phyloP scores from a whole-genome alignment of 805 yeast genomes.

The Monosporozyma yasuniensis region DNA sequence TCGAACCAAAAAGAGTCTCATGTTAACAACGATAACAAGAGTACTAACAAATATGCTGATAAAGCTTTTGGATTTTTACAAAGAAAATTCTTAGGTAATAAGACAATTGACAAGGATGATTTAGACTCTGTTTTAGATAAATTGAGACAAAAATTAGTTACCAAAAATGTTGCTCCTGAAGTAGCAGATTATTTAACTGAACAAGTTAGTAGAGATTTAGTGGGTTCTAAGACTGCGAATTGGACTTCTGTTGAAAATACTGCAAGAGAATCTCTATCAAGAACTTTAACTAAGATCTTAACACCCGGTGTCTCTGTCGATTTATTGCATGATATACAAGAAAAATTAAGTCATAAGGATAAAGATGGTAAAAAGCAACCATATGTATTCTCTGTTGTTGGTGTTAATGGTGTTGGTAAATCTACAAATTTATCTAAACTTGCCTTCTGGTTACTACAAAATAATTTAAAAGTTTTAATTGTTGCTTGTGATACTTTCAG shows the following conservation, averaged over 20 bases:
- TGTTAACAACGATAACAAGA: slow-evolving; percentile 36
- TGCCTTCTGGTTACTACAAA: slow-evolving; percentile 92
- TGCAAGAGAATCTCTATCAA: slow-evolving; percentile 54
- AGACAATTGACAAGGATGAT: slow-evolving; percentile 53
- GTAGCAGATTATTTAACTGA: slow-evolving; percentile 68
- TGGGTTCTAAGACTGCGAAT: slow-evolving; percentile 62
- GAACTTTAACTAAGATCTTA: slow-evolving; percentile 59
- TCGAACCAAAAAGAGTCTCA: slow-evolving; percentile 9
- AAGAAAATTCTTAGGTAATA: slow-evolving; percentile 58
- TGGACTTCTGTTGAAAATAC: slow-evolving; percentile 71
- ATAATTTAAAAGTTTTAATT: slow-evolving; percentile 73
- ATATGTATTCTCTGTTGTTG: slow-evolving; percentile 93
- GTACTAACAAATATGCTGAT: slow-evolving; percentile 14
- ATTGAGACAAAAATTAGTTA: slow-evolving; percentile 66
- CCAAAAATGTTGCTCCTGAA: slow-evolving; percentile 85
- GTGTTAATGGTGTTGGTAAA: slow-evolving; percentile 97
- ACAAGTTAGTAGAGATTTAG: slow-evolving; percentile 58
- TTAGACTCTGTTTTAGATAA: slow-evolving; percentile 55
- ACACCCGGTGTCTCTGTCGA: slow-evolving; percentile 92
- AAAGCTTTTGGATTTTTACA: slow-evolving; percentile 47
- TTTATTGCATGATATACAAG: slow-evolving; percentile 69
- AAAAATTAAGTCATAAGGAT: slow-evolving; percentile 21
- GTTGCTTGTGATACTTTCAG: slow-evolving; percentile 98
- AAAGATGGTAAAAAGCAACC: slow-evolving; percentile 41
- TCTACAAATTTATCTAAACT: slow-evolving; percentile 90